Base-by-base conservation (phyloP, 306 rosid species). In the Lablab purpureus region DNA sequence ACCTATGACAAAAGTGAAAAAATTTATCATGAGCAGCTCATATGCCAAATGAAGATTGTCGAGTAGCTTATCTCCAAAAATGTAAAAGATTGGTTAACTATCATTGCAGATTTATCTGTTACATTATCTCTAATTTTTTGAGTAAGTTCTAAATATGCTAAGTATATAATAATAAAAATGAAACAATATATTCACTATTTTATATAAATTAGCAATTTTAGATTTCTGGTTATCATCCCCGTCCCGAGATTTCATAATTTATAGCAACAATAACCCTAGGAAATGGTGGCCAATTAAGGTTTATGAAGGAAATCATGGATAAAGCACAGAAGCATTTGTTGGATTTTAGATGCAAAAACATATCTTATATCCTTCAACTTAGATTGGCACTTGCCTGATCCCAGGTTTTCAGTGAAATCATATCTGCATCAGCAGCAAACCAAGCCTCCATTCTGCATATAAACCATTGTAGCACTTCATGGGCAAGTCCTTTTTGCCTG, bases 391-490 rank as follows among this genome's bases (percentile, higher is more conserved):
- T 89, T 86, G 84, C 96, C 93, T 91, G 97, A 78, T 91, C 97
- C 97, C 97, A 91, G 75, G 77, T 87, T 79, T 91, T 65, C 28
- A 91, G 83, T 15, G 93, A 91, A 81, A 91, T 91, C 88, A 88
- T 89, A 82, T 91, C 93, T 12, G 92, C 93, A 80, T 91, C 93
- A 30, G 97, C 93, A 71, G 93, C 93, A 88, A 91, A 91, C 97
- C 97, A 91, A 15, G 93, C 93, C 85, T 91, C 97, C 97, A 89
- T 87, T 77, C 97, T 88, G 84, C 97, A 91, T 71, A 88, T 67
- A 80, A 79, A 91, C 97, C 97, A 91, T 69, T 87, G 97, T 74
- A 91, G 79, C 60, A 91, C 93, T 87, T 86, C 84, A 47, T 85
- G 88, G 60, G 93, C 88, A 81, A 88, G 86, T 85, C 93, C 97